These are phyloP conservation scores for Golovinomyces cichoracearum DNA, from an alignment of 2,329 filamentous ascomycete species.

Conservation along the genomic window DNA sequence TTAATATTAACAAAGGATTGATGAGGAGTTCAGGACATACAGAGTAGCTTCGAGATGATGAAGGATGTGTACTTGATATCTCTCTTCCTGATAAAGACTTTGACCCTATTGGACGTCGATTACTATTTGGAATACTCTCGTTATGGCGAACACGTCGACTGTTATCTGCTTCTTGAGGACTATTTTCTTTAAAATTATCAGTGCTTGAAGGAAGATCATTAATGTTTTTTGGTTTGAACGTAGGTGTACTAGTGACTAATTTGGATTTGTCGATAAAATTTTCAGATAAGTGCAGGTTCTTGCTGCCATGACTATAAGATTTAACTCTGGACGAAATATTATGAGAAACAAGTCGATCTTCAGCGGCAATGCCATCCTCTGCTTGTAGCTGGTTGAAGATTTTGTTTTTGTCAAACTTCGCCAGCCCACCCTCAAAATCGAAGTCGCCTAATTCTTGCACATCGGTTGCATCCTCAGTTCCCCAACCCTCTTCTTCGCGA, in stretches of 20 bases:
- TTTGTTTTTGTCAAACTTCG: slow-evolving; percentile 79
- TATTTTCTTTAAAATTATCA: slow-evolving; percentile 9
- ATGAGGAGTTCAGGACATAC: slow-evolving; percentile 6
- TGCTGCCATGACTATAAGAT: slow-evolving; percentile 50
- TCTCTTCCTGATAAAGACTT: slow-evolving; percentile 12
- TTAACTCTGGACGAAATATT: slow-evolving; percentile 38
- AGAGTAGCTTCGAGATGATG: slow-evolving; percentile 10
- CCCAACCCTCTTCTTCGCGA: slow-evolving; percentile 57
- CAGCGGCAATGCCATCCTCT: slow-evolving; percentile 69
- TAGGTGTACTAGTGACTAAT: slow-evolving; percentile 11
- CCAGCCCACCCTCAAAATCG: slow-evolving; percentile 69
- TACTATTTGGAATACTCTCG: slow-evolving; percentile 15
- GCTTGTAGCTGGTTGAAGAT: slow-evolving; percentile 81
- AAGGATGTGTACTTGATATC: slow-evolving; percentile 8
- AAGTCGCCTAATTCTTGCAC: slow-evolving; percentile 85
- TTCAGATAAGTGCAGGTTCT: slow-evolving; percentile 76
- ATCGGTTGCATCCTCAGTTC: slow-evolving; percentile 84
- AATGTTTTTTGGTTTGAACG: slow-evolving; percentile 22
- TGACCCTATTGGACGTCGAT: slow-evolving; percentile 11
- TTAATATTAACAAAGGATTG: background rate
- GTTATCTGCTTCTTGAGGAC: slow-evolving; percentile 14
- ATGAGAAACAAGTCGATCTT: slow-evolving; percentile 70
- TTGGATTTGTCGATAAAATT: slow-evolving; percentile 51
- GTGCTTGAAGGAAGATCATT: slow-evolving; percentile 50
- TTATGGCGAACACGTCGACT: slow-evolving; percentile 15